Percentiles rank a stretch among this genome's conserved stretches.
These are phyloP conservation scores for Paratinospora sagittata DNA, from an alignment of 164 flowering plant genomes.

Conservation along the genomic window DNA sequence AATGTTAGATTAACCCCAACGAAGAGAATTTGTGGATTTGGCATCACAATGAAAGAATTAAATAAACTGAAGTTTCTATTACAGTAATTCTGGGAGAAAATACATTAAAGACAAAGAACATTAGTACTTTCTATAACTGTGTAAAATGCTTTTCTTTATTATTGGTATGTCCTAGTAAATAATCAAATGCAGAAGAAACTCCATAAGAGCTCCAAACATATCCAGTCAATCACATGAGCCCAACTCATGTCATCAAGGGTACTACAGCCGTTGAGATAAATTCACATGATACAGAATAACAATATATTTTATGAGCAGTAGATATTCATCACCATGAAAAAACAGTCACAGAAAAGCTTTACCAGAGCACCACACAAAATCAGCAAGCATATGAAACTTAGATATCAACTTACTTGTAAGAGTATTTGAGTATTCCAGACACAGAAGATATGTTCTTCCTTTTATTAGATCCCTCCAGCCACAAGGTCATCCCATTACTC, in stretches of 20 bases:
- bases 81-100: too few species aligned
- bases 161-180: too few species aligned
- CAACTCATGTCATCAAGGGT: background rate
- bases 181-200: background rate
- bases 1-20: background rate
- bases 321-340: too few species aligned
- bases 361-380: background rate
- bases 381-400: background rate
- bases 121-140: too few species aligned
- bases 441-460: slow-evolving; percentile 55
- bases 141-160: too few species aligned
- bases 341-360: background rate
- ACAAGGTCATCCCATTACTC: slow-evolving; percentile 41
- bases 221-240: background rate
- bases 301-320: too few species aligned
- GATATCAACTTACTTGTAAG: slow-evolving; percentile 61
- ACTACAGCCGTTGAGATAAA: background rate
- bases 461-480: slow-evolving; percentile 69
- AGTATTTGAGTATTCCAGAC: slow-evolving; percentile 86
- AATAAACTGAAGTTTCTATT: too few species aligned
- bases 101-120: too few species aligned
- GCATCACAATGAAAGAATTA: background rate
- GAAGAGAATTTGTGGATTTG: background rate
- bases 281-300: background rate
- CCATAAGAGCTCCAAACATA: background rate